Conservation (phyloP, 1,139 yeast genomes). For the Hansenula anomala region DNA sequence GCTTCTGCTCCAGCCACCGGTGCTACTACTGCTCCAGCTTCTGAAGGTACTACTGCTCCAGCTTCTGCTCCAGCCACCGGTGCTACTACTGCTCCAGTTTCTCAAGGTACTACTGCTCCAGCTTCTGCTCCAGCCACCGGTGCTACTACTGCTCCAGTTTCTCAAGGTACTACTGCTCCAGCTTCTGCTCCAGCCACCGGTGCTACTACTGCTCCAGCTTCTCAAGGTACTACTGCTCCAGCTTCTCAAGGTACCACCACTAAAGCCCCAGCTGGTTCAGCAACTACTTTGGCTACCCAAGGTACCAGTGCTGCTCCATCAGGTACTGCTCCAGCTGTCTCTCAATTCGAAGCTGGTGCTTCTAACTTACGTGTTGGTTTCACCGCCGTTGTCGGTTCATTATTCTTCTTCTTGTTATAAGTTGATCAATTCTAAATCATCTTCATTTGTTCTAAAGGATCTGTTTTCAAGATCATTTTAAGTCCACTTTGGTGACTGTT, state of each 20-base stretch:
- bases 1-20: background rate
- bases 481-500: too few relatives aligned
- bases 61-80: constrained; percentile 8
- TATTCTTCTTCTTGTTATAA: constrained; percentile 21
- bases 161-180: constrained; percentile 3
- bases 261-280: constrained; percentile 2
- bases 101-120: background rate
- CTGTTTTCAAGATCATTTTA: too few relatives aligned
- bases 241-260: constrained; percentile 3
- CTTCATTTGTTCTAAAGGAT: too few relatives aligned
- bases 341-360: constrained; percentile 20
- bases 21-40: background rate
- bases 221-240: constrained; percentile 13
- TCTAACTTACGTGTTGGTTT: constrained; percentile 18
- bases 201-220: constrained; percentile 8
- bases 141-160: background rate
- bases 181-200: constrained; percentile 13
- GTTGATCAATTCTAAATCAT: constrained; percentile 4
- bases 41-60: constrained; percentile 3
- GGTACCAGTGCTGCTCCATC: constrained; percentile 8
- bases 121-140: background rate
- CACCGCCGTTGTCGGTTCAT: constrained; percentile 19
- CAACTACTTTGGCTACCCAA: constrained; percentile 13
- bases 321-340: too few relatives aligned
- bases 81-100: constrained; percentile 1